Conservation (phyloP, 129 eudicot genomes). For the Silybum marianum region DNA sequence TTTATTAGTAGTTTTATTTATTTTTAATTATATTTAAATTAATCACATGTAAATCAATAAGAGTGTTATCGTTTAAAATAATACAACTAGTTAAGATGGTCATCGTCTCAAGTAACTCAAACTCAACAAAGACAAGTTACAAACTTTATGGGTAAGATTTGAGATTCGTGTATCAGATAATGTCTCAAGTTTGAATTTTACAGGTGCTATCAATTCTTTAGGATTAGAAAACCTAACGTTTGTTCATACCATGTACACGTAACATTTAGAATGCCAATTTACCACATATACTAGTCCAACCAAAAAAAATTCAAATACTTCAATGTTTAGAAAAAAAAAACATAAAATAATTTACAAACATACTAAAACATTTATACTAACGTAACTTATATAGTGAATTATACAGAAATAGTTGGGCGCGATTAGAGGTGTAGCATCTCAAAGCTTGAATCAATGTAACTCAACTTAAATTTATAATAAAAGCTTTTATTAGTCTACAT, state of each 20-base stretch:
- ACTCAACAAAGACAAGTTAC: neutral
- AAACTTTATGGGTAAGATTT: neutral
- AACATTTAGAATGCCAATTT: neutral
- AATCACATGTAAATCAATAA: neutral
- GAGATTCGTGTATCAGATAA: neutral
- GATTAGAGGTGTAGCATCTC: neutral
- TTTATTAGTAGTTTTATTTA: too few relatives aligned
- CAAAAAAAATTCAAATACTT: neutral
- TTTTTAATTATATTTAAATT: too few relatives aligned
- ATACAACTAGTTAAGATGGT: neutral
- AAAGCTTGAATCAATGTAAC: neutral
- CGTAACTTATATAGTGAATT: neutral
- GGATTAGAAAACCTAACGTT: neutral
- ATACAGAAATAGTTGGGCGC: neutral
- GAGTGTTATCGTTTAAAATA: neutral
- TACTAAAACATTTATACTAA: too few relatives aligned
- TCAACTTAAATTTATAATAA: too few relatives aligned
- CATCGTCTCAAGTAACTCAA: neutral
- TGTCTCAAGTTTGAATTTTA: neutral
- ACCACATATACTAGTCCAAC: neutral
- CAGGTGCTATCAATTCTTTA: neutral
- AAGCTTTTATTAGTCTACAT: too few relatives aligned
- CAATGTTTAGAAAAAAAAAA: too few relatives aligned
- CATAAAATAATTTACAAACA: neutral
- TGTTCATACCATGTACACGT: neutral